Conservation (phyloP, 345 rosid genomes). For the Syzygium oleosum region DNA sequence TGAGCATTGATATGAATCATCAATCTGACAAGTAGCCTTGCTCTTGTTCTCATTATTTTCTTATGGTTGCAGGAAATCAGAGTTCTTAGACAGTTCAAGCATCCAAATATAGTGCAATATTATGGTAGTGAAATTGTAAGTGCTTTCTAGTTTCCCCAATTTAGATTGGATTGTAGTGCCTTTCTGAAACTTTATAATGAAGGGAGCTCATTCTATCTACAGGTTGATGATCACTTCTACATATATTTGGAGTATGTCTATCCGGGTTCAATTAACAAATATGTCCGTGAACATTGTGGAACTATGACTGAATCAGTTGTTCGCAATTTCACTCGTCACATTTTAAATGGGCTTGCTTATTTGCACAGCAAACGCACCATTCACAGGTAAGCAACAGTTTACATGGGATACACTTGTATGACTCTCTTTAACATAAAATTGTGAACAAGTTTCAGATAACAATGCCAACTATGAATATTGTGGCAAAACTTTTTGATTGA, state of each 20-base stretch:
- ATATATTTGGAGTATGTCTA: constrained; percentile 57
- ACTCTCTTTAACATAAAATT: not conserved
- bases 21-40: not conserved
- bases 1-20: not conserved
- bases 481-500: not conserved
- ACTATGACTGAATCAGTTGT: constrained; percentile 54
- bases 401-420: not conserved
- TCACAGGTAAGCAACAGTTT: constrained; percentile 39
- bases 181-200: not conserved
- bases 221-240: constrained; percentile 60
- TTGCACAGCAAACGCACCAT: constrained; percentile 51
- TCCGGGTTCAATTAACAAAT: constrained; percentile 62
- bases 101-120: constrained; percentile 68
- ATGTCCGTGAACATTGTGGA: constrained; percentile 45
- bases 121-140: constrained; percentile 64
- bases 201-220: constrained; percentile 2
- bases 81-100: constrained; percentile 35
- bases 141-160: not conserved
- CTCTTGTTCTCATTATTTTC: not conserved
- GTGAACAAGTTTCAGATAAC: not conserved
- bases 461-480: not conserved
- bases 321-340: constrained; percentile 70
- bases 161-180: not conserved
- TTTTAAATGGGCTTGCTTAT: constrained; percentile 52
- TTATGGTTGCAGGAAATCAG: constrained; percentile 47